Percentiles rank a stretch among this genome's conserved stretches.
These are phyloP conservation scores for Penicillium sp. DNA, from an alignment of 2,329 filamentous ascomycete genomes.

Conservation along the genomic window DNA sequence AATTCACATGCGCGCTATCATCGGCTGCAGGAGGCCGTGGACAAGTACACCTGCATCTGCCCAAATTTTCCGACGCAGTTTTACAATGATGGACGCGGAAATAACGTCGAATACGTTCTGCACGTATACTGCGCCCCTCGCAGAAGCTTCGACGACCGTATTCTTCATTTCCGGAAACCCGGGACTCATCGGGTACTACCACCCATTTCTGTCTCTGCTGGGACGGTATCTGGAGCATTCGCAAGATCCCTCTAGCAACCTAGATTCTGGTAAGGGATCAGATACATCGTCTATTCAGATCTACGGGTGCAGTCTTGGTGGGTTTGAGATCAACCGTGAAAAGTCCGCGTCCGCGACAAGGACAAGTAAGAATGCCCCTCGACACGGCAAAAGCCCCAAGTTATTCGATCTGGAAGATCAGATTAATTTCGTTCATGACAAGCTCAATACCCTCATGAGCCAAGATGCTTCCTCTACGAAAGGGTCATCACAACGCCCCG, in stretches of 20 bases:
- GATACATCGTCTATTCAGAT: slow-evolving; percentile 25
- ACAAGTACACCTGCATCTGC: background rate
- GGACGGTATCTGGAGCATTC: slow-evolving; percentile 23
- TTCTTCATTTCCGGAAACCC: slow-evolving; percentile 56
- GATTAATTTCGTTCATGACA: slow-evolving; percentile 50
- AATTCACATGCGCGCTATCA: background rate
- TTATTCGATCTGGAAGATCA: slow-evolving; percentile 51
- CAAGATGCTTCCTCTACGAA: background rate
- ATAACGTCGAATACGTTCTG: slow-evolving; percentile 37
- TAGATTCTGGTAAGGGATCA: background rate
- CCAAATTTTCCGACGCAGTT: background rate
- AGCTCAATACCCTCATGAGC: slow-evolving; percentile 43
- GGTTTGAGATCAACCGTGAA: slow-evolving; percentile 32
- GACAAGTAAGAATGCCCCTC: background rate
- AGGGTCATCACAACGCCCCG: background rate
- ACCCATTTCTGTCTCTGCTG: slow-evolving; percentile 45
- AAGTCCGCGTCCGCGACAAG: background rate
- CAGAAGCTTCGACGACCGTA: slow-evolving; percentile 28
- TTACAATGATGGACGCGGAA: slow-evolving; percentile 21
- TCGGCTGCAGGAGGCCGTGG: background rate
- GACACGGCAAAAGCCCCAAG: background rate
- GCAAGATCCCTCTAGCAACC: background rate
- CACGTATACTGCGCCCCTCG: slow-evolving; percentile 21
- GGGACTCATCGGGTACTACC: slow-evolving; percentile 53
- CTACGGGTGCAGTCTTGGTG: slow-evolving; percentile 38